Conservation (phyloP, 1,284 basidiomycete species). For the Pterulicium gracile region DNA sequence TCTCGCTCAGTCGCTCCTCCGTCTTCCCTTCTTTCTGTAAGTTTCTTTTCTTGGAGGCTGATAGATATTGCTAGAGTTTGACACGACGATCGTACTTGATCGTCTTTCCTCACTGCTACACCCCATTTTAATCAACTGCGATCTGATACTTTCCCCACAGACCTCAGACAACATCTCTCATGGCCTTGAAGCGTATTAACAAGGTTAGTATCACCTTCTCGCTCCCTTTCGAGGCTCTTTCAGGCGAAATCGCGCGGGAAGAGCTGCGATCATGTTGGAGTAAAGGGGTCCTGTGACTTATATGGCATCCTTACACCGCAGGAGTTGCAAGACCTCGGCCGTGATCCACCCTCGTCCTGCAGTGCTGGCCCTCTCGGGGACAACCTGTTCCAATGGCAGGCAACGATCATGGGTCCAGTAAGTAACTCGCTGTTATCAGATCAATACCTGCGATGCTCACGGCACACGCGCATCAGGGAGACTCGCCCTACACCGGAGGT, state of each 20-base stretch:
- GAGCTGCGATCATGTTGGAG: too few relatives aligned
- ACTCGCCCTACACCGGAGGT: conserved; percentile 92
- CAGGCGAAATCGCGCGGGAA: too few relatives aligned
- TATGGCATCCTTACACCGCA: conserved; percentile 25
- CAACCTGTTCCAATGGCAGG: conserved; percentile 98
- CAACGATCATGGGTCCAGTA: conserved; percentile 96
- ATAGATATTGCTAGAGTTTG: too few relatives aligned
- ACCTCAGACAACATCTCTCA: conserved; percentile 27
- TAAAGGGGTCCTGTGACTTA: conserved; percentile 15
- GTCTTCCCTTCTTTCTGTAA: too few relatives aligned
- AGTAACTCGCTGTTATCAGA: conserved; percentile 19
- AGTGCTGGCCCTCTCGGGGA: conserved; percentile 93
- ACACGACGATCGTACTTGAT: too few relatives aligned
- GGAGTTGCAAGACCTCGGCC: conserved; percentile 96
- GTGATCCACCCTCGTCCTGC: conserved; percentile 96
- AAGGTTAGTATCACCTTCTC: conserved; percentile 51
- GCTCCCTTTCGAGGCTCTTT: too few relatives aligned
- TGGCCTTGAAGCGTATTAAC: conserved; percentile 99
- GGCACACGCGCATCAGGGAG: conserved; percentile 42
- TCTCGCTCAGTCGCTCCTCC: too few relatives aligned
- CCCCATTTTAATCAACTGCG: conserved; percentile 29
- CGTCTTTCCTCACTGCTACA: too few relatives aligned
- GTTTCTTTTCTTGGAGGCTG: too few relatives aligned
- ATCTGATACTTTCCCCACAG: conserved; percentile 22
- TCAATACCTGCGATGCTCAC: conserved; percentile 14